Percentiles rank a stretch among this genome's conserved stretches.
Conservation (phyloP, 2,329 filamentous ascomycete genomes). For the Aspergillus udagawae region DNA sequence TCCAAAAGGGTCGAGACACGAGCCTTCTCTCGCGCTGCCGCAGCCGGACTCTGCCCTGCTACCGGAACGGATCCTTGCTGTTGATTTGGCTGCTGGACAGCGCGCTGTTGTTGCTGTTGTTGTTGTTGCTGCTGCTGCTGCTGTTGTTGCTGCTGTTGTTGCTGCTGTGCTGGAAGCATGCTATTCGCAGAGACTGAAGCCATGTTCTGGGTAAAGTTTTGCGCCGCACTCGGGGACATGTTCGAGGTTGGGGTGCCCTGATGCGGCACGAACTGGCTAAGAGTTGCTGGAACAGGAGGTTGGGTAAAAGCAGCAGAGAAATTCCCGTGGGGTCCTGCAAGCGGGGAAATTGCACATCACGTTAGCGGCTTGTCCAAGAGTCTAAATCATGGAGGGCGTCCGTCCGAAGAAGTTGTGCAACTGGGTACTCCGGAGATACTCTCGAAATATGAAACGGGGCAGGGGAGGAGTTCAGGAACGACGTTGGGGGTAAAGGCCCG, state of each 20-base stretch:
- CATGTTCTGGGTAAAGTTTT: conserved; percentile 34
- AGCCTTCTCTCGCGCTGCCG: conserved; percentile 40
- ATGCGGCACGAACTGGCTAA: conserved; percentile 29
- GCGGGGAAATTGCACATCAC: conserved; percentile 16
- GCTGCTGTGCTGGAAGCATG: conserved; percentile 28
- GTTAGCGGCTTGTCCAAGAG: conserved; percentile 14
- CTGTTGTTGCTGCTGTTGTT: conserved; percentile 24
- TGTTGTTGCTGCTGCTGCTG: conserved; percentile 26
- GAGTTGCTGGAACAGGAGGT: conserved; percentile 26
- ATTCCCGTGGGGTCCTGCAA: conserved; percentile 33
- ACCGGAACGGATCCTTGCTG: conserved; percentile 19
- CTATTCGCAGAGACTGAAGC: conserved; percentile 32
- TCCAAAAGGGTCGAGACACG: conserved; percentile 44
- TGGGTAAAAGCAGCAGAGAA: conserved; percentile 34
- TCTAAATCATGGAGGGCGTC: conserved; percentile 1
- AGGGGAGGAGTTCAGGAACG: neutral
- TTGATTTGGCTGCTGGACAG: conserved; percentile 14
- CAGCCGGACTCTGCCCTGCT: conserved; percentile 28
- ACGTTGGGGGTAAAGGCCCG: neutral
- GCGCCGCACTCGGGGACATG: conserved; percentile 28
- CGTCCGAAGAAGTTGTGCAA: conserved; percentile 7
- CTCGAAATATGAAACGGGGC: neutral
- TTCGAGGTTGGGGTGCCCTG: conserved; percentile 23
- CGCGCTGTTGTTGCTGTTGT: conserved; percentile 14
- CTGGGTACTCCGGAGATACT: neutral